Conservation (phyloP, 495 filamentous ascomycete species). For the Recurvomyces mirabilis region DNA sequence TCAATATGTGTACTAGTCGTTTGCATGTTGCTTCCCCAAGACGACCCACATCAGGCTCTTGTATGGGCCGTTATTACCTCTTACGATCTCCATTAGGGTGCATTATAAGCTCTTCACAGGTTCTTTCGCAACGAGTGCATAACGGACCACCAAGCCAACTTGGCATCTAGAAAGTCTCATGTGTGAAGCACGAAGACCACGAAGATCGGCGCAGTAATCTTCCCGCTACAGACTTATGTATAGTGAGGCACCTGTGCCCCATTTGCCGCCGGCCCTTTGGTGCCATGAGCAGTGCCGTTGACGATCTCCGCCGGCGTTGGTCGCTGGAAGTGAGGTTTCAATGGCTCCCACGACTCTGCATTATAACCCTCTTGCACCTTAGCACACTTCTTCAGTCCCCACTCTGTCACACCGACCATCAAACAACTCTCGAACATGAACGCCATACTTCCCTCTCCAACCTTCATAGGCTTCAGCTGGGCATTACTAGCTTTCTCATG, state of each 20-base stretch:
- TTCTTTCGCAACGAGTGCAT: too few species aligned
- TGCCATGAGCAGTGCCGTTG: constrained; percentile 49
- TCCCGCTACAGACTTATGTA: too few species aligned
- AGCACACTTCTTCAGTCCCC: constrained; percentile 70
- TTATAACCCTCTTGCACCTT: constrained; percentile 81
- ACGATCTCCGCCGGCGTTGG: constrained; percentile 63
- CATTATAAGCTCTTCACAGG: too few species aligned
- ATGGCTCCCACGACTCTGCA: constrained; percentile 69
- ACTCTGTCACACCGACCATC: constrained; percentile 88
- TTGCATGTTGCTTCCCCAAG: too few species aligned
- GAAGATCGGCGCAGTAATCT: too few species aligned
- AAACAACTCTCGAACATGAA: constrained; percentile 56
- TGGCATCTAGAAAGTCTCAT: too few species aligned
- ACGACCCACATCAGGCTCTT: too few species aligned
- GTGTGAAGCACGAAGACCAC: too few species aligned
- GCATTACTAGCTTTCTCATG: constrained; percentile 50
- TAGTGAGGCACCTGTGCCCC: constrained; percentile 25
- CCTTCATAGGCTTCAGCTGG: constrained; percentile 46
- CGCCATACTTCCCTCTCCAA: constrained; percentile 52
- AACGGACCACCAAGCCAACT: too few species aligned
- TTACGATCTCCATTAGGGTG: too few species aligned
- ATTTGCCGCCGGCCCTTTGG: constrained; percentile 18
- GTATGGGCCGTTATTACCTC: too few species aligned
- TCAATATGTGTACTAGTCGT: too few species aligned
- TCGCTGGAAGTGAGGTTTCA: constrained; percentile 66